Evolutionary conservation across 2,329 filamentous ascomycete species (phyloP), one percentile per base, ranked within the genome.

Genomic region (Xylaria sp.): DNA sequence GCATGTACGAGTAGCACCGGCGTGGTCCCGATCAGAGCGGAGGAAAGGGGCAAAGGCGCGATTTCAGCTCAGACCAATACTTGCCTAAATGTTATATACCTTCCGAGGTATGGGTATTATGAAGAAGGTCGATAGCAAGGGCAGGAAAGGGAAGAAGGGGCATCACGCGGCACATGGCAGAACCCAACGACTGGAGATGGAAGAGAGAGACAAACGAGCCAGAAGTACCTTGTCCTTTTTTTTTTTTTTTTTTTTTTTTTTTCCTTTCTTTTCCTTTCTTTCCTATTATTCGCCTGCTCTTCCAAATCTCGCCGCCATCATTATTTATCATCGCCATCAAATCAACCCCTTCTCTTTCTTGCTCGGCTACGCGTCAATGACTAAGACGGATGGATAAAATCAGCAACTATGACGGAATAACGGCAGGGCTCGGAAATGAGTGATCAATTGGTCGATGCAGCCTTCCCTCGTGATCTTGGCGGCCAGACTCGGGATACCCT

Each of bases 361-460:
- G 43, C 55, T 64, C 63, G 57, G 63, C 63, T 66, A 49, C 43
- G 58, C 57, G 54, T 36, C 56, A 62, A 67, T 70, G 67, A 71
- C 67, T 69, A 70, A 65, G 67, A 67, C 36, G 49, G 15, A 64
- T 56, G 56, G 49, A 52, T 59, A 36, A 66, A 60, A 64, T 64
- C 64, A 71, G 62, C 58, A 67, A 59, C 20, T 58, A 65, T 66
- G 62, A 61, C 58, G 56, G 39, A 58, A 52, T 62, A 20, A 31
- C 36, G 64, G 64, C 67, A 71, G 69, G 67, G 64, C 43, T 67
- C 70, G 70, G 70, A 72, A 52, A 72, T 71, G 68, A 71, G 55
- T 52, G 46, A 67, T 64, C 62, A 68, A 68, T 64, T 70, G 62
- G 64, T 66, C 49, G 59, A 58, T 57, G 54, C 49, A 51, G 54